These are phyloP conservation scores for Boletus rubescentipes DNA, from an alignment of 768 basidiomycete species.

Conservation along the genomic window DNA sequence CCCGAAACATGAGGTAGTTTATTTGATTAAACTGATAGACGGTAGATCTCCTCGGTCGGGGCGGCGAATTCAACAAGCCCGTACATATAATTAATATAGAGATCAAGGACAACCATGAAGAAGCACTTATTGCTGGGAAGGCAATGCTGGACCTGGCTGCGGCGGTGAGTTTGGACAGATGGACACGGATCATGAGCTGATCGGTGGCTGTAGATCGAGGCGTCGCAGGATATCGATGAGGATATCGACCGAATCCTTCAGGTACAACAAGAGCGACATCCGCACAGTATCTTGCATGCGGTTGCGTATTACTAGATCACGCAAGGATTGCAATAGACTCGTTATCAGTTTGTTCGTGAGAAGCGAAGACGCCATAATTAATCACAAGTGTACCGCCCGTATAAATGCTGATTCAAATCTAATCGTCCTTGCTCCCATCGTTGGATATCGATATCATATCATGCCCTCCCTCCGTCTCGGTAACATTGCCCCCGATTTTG, in stretches of 20 bases:
- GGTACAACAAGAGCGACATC: conserved; percentile 83
- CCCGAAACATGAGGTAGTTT: conserved; percentile 7
- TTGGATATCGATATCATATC: conserved; percentile 9
- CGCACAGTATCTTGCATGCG: conserved; percentile 87
- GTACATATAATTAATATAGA: conserved; percentile 98
- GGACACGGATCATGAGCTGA: conserved; percentile 8
- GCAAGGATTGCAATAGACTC: conserved; percentile 22
- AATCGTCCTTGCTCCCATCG: conserved; percentile 5
- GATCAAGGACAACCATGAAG: conserved; percentile 99
- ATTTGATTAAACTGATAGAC: conserved; percentile 11
- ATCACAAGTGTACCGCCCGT: conserved; percentile 15
- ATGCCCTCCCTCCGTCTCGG: conserved; percentile 74
- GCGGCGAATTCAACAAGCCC: conserved; percentile 90
- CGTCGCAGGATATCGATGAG: conserved; percentile 82
- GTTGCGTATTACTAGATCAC: conserved; percentile 80
- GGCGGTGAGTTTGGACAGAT: conserved; percentile 57
- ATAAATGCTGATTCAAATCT: conserved; percentile 2
- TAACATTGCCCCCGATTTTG: conserved; percentile 86
- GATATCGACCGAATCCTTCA: conserved; percentile 87
- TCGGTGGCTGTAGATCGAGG: conserved; percentile 66
- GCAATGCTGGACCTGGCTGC: conserved; percentile 90
- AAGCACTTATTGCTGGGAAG: conserved; percentile 92
- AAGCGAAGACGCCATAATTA: conserved; percentile 58
- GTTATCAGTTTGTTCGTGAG: conserved; percentile 47
- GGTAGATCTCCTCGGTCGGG: conserved; percentile 79